Evolutionary conservation across 2,329 filamentous ascomycete species (phyloP).

Genomic region (Verticillium nubilum): DNA sequence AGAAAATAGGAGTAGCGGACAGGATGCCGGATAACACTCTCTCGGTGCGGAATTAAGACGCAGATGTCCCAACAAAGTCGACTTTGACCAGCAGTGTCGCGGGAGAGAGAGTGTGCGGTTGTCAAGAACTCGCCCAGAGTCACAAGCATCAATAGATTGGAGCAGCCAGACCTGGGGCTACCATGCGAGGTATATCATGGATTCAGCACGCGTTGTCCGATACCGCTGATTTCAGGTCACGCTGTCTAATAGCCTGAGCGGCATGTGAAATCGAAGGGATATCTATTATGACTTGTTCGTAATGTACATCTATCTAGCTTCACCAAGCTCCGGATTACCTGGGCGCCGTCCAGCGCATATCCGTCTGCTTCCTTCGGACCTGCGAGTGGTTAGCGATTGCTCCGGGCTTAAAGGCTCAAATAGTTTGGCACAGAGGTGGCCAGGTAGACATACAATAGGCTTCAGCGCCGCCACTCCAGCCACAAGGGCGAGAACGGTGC

Average conservation of each 20-base stretch:
- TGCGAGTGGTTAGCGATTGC: constrained; percentile 28
- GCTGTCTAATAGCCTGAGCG: background rate
- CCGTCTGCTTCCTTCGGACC: constrained; percentile 63
- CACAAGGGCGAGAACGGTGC: constrained; percentile 75
- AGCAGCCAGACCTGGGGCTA: no score
- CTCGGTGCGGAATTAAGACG: no score
- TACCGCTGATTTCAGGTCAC: no score
- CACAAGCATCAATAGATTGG: no score
- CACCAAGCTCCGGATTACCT: constrained; percentile 11
- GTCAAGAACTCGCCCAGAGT: no score
- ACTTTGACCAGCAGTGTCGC: no score
- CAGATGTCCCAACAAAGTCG: no score
- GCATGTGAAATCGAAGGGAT: background rate
- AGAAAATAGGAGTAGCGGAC: no score
- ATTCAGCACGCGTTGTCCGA: no score
- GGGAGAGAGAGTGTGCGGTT: no score
- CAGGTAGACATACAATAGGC: constrained; percentile 65
- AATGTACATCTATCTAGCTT: background rate
- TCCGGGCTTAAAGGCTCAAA: background rate
- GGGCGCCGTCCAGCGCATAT: constrained; percentile 52
- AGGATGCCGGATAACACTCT: no score
- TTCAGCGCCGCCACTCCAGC: constrained; percentile 72
- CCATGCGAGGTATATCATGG: no score
- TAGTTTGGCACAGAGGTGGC: background rate
- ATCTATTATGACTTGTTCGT: background rate